Evolutionary conservation across 78 protist species (phyloP), one percentile per base, ranked within the genome.

Genomic region (Reticulomyxa filosa): DNA sequence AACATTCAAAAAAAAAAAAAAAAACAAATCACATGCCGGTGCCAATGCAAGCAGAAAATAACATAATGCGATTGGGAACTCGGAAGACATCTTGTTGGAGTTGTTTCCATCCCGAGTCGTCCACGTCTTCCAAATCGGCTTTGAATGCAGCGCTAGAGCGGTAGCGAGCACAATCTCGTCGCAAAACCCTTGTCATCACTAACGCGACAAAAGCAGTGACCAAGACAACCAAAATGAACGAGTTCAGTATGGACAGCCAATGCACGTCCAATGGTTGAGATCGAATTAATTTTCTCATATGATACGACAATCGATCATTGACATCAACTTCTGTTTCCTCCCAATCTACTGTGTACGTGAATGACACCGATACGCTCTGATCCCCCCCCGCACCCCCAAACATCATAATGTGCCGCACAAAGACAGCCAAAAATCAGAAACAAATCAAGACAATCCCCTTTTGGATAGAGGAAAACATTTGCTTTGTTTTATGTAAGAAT

Each of bases 101-200:
- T 8, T 81, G 84, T 74, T 93, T 93, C 98, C 98, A 93, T 22
- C 98, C 98, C 36, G 82, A 79, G 63, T 93, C 98, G 2, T 85
- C 92, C 64, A 48, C 73, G 25, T 59, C 65, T 22, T 59, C 65
- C 48, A 20, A 20, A 17, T 42, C 48, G n/a, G n/a, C n/a, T n/a
- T n/a, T n/a, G n/a, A n/a, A n/a, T n/a, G n/a, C n/a, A n/a, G n/a
- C n/a, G n/a, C n/a, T n/a, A n/a, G n/a, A n/a, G 52, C 79, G 46
- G 63, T 86, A 84, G 37, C 91, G 74, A 1, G 78, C 27, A 48
- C 74, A 83, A 63, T 93, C 98, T 42, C 75, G 77, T 70, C 80
- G 83, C 30, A 93, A 69, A 33, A 89, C 57, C 30, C 88, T 78
- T 73, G 82, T 62, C 25, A 90, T 67, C 70, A 89, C 86, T 52